These are phyloP conservation scores for Aspergillus melleus DNA, from an alignment of 2,329 filamentous ascomycete species.

Conservation along the genomic window DNA sequence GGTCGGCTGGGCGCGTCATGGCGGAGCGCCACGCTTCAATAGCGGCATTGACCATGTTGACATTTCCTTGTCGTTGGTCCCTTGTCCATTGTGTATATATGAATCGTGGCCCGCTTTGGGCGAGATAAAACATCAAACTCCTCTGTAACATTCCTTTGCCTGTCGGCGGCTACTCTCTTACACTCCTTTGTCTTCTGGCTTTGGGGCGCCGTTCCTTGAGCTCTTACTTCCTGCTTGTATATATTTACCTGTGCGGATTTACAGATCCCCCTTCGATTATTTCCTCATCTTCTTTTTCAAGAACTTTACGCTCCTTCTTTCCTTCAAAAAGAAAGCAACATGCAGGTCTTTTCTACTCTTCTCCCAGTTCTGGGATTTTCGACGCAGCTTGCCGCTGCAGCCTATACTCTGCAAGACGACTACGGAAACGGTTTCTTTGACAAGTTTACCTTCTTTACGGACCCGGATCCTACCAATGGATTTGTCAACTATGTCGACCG, in stretches of 20 bases:
- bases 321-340: conserved; percentile 13
- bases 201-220: conserved; percentile 1
- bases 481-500: conserved; percentile 69
- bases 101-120: background rate
- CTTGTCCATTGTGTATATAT: conserved; percentile 7
- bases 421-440: conserved; percentile 53
- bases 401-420: conserved; percentile 49
- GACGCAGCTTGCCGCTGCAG: conserved; percentile 32
- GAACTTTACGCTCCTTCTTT: conserved; percentile 1
- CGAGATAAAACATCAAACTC: background rate
- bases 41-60: background rate
- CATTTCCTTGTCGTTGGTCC: background rate
- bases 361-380: conserved; percentile 31
- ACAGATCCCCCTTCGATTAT: background rate
- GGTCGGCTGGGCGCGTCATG: conserved; percentile 29
- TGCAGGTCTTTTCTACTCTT: conserved; percentile 30
- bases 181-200: background rate
- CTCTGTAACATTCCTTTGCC: background rate
- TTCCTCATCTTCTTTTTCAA: no score
- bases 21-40: conserved; percentile 19
- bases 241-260: background rate
- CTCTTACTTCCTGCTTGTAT: background rate
- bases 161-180: background rate
- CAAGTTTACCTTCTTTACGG: conserved; percentile 54
- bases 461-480: conserved; percentile 69